Evolutionary conservation across 805 yeast species (phyloP), one percentile per base, ranked within the genome.

Genomic region (Tetrapisispora namnaoensis): DNA sequence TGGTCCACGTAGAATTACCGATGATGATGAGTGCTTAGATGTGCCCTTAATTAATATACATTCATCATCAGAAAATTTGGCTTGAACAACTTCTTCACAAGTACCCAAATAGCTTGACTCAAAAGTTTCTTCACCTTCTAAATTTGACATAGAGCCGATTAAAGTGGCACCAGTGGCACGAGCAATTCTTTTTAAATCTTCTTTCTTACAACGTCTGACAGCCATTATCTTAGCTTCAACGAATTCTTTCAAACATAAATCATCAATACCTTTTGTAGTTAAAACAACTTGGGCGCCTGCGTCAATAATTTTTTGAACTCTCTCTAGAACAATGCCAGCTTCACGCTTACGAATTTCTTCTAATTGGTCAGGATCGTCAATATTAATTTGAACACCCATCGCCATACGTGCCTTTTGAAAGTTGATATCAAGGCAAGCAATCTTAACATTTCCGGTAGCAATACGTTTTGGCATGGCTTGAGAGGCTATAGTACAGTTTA

Each of bases 151-250:
- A 55, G 86, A 83, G 48, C 86, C 74, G 45, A 95, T 75, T 61
- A 93, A 72, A 4, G 96, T 86, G 37, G 96, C 99, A 51, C 99
- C 99, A 1, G 98, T 89, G 42, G 99, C 98, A 62, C 95, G 79
- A 7, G 99, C 98, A 57, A 93, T 91, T 73, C 99, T 82, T 66
- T 95, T 80, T 60, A 93, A 76, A 69, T 93, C 99, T 70, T 93
- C 99, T 65, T 88, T 89, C 70, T 88, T 88, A 75, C 97, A 89
- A 59, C 99, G 80, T 73, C 99, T 84, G 44, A 93, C 96, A 21
- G 93, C 97, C 88, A 89, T 86, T 42, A 87, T 89, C 36, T 88
- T 87, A 42, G 86, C 83, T 69, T 89, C 96, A 45, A 89, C 90
- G 67, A 89, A 89, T 65, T 84, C 88, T 70, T 89, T 89, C 61